A percentile compares a stretch with the other conserved stretches of the same genome.
phyloP scores from a whole-genome alignment of 2,329 filamentous ascomycete species.

The Curvularia sp. region DNA sequence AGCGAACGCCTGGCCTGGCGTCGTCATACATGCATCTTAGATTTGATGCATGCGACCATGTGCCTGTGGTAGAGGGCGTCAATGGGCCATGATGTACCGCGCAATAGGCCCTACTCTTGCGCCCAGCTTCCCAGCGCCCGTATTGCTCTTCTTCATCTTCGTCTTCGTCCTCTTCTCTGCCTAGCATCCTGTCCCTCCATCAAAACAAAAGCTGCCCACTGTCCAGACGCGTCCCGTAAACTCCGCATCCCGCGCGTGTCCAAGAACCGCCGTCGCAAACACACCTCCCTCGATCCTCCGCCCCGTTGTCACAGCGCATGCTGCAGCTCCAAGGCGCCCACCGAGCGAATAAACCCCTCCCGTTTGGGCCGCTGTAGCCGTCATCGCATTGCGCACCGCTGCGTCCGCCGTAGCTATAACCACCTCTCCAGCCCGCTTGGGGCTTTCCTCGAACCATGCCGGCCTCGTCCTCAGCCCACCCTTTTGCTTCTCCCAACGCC shows the following conservation, averaged over 20 bases:
- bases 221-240: slow-evolving; percentile 8
- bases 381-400: slow-evolving; percentile 16
- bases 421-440: slow-evolving; percentile 5
- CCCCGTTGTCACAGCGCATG: slow-evolving; percentile 14
- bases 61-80: slow-evolving; percentile 1
- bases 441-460: slow-evolving; percentile 26
- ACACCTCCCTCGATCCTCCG: slow-evolving; percentile 1
- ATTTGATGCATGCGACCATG: slow-evolving; percentile 11
- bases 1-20: slow-evolving; percentile 13
- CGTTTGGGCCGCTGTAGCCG: slow-evolving; percentile 8
- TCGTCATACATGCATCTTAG: slow-evolving; percentile 22
- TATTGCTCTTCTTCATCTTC: background rate
- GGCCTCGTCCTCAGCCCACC: slow-evolving; percentile 29
- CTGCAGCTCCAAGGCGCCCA: slow-evolving; percentile 6
- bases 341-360: slow-evolving; percentile 3
- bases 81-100: slow-evolving; percentile 12
- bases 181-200: background rate
- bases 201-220: background rate
- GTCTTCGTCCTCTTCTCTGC: background rate
- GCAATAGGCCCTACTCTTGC: slow-evolving; percentile 9
- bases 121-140: background rate
- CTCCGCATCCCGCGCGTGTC: slow-evolving; percentile 9
- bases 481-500: slow-evolving; percentile 50
- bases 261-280: slow-evolving; percentile 3
- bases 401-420: slow-evolving; percentile 5